Evolutionary conservation across 768 basidiomycete species (phyloP), one percentile per base, ranked within the genome.

Genomic region (Mycena vitilis): DNA sequence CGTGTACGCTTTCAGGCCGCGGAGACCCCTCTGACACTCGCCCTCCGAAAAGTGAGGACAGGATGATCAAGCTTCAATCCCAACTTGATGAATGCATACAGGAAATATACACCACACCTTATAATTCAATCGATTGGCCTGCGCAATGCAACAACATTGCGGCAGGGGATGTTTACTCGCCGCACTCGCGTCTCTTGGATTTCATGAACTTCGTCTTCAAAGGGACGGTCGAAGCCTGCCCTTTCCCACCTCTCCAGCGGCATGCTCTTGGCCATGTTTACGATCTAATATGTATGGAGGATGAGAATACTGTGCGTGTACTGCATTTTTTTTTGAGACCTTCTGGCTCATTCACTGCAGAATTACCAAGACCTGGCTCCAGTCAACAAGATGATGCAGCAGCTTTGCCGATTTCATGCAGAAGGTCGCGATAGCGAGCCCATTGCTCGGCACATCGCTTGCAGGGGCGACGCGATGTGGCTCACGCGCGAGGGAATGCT

Each of bases 341-440:
- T 18, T 42, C 38, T 44, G 40, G 16, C 37, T 58, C 16, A 54
- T 34, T 6, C 20, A 9, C 30, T 15, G n/a, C 56, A 69, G 89
- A 92, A 93, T 77, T 96, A 93, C 78, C 96, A 97, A 78, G 89
- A 88, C 37, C 84, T 99, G 51, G 97, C 90, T 0, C 96, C 96
- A 1, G 95, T 98, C 34, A 95, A 91, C 55, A 98, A 98, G 81
- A 95, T 95, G 89, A 92, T 98, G 87, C 96, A 98, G 81, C 86
- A 95, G 75, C 81, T 99, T 68, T 90, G 87, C 60, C 90, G 95
- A 38, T 88, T 83, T 58, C 83, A 89, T 60, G 87, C 81, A 25
- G 96, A 98, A 65, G 97, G 97, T 2, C 81, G 85, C 0, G 90
- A 94, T 37, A 90, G 89, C 71, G 86, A 90, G 23, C 91, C 91